Evolutionary conservation across 257 asterid species (phyloP).

Genomic region (Ocimum tenuiflorum): DNA sequence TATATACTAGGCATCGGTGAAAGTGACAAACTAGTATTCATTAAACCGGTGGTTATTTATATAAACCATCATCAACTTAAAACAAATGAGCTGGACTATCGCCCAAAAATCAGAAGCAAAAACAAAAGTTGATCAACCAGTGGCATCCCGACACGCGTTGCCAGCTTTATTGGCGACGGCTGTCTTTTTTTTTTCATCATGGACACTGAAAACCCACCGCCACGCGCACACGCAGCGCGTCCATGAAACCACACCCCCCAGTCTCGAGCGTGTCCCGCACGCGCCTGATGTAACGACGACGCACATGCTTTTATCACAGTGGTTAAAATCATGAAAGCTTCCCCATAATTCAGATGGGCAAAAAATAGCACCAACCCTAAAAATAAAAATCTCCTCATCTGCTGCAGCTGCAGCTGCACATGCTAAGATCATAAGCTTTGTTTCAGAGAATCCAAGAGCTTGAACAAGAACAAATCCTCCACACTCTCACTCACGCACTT

Average conservation of each 20-base stretch:
- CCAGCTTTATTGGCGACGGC: constrained; percentile 24
- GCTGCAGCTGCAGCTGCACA: constrained; percentile 20
- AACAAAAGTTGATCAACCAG: neutral
- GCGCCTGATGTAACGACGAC: neutral
- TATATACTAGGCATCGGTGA: too few relatives aligned
- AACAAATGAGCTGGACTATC: neutral
- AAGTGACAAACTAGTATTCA: too few relatives aligned
- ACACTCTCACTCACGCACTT: neutral
- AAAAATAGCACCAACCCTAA: constrained; percentile 30
- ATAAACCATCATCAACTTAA: too few relatives aligned
- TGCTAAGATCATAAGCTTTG: constrained; percentile 13
- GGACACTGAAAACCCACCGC: constrained; percentile 9
- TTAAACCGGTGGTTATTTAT: too few relatives aligned
- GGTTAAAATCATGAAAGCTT: constrained; percentile 25
- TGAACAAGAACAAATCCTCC: constrained; percentile 6
- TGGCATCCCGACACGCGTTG: constrained; percentile 24
- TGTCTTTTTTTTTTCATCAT: constrained; percentile 14
- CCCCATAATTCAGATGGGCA: constrained; percentile 7
- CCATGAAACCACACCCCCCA: neutral
- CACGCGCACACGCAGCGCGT: neutral
- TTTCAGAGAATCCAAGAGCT: constrained; percentile 19
- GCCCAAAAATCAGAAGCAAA: neutral
- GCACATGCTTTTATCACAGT: constrained; percentile 17
- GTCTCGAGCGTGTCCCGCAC: neutral
- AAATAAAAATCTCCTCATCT: constrained; percentile 2